Conservation (phyloP, 108 stramenopile species). For the Conticribra guillardii region DNA sequence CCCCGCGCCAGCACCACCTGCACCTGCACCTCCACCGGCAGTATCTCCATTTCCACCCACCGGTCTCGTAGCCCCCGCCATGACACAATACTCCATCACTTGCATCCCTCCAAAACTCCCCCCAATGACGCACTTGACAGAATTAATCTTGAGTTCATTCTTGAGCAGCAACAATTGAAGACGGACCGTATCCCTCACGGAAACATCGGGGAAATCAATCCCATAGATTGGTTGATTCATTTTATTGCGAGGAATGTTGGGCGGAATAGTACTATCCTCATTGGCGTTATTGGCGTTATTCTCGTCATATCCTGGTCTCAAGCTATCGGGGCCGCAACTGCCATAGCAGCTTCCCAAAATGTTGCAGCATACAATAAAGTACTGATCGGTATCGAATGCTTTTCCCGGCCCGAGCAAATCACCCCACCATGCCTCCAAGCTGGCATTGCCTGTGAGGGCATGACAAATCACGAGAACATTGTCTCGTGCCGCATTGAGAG, state of each 20-base stretch:
- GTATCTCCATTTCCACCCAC: not conserved
- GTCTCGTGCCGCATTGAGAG: conserved; percentile 73
- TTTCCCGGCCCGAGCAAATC: conserved; percentile 82
- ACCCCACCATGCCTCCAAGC: conserved; percentile 95
- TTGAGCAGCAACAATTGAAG: conserved; percentile 80
- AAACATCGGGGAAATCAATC: conserved; percentile 86
- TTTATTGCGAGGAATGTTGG: conserved; percentile 33
- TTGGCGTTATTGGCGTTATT: not conserved
- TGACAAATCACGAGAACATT: conserved; percentile 96
- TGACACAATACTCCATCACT: conserved; percentile 89
- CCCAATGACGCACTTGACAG: conserved; percentile 90
- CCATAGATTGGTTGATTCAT: conserved; percentile 62
- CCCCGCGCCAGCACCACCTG: not conserved
- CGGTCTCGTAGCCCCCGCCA: conserved; percentile 66
- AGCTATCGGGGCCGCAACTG: conserved; percentile 70
- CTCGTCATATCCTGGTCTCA: conserved; percentile 57
- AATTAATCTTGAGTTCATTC: conserved; percentile 70
- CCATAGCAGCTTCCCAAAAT: conserved; percentile 93
- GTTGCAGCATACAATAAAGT: conserved; percentile 91
- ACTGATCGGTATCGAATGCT: conserved; percentile 92
- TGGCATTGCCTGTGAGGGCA: conserved; percentile 94
- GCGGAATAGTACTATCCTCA: not conserved
- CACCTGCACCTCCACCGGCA: conserved; percentile 4
- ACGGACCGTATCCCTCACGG: conserved; percentile 86
- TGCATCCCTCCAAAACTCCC: conserved; percentile 97